These are phyloP conservation scores for Oidiodendron maius DNA, from an alignment of 495 filamentous ascomycete species.

Conservation along the genomic window DNA sequence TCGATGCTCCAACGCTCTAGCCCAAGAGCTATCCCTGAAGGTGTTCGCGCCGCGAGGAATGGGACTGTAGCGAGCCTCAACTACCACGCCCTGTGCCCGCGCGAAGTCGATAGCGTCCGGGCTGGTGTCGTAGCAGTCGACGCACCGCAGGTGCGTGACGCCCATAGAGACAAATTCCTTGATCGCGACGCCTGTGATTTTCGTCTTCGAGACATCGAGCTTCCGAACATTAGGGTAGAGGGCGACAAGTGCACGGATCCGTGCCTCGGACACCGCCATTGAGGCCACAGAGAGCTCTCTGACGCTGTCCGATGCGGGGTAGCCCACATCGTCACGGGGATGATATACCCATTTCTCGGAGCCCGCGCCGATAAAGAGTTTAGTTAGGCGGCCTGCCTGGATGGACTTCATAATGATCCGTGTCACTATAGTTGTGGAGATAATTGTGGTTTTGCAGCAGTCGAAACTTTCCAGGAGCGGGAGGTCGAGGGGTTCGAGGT, in stretches of 20 bases:
- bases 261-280: conserved; percentile 7
- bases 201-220: conserved; percentile 16
- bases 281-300: conserved; percentile 10
- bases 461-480: conserved; percentile 21
- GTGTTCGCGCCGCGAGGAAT: background rate
- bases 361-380: conserved; percentile 11
- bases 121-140: conserved; percentile 11
- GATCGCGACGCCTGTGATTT: conserved; percentile 20
- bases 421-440: conserved; percentile 2
- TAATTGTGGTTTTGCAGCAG: conserved; percentile 3
- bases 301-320: conserved; percentile 11
- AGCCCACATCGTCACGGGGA: conserved; percentile 5
- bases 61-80: conserved; percentile 7
- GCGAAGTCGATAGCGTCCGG: conserved; percentile 21
- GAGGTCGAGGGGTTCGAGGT: background rate
- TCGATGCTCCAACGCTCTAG: too few species aligned
- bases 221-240: conserved; percentile 16
- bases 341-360: background rate
- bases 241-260: conserved; percentile 5
- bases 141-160: conserved; percentile 12
- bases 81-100: conserved; percentile 15
- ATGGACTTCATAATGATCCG: conserved; percentile 9
- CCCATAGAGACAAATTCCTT: conserved; percentile 13
- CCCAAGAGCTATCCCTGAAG: conserved; percentile 3
- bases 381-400: conserved; percentile 10